Percentiles rank a stretch among this genome's conserved stretches.
Conservation (phyloP, 208 protist genomes). For the Vickermania ingenoplastis region DNA sequence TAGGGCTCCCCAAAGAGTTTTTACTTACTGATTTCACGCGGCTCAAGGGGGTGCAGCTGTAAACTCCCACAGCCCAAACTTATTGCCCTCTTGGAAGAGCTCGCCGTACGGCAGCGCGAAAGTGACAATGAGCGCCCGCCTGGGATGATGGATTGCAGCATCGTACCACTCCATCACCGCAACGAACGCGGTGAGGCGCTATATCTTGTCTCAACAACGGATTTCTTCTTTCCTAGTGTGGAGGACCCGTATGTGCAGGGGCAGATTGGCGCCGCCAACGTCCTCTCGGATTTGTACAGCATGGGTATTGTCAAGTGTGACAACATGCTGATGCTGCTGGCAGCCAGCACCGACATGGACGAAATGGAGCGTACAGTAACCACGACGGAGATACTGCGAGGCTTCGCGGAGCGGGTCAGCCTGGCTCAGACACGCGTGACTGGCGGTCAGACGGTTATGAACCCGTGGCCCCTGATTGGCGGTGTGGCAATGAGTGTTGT, state of each 20-base stretch:
- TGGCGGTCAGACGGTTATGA: conserved; percentile 95
- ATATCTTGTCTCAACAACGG: conserved; percentile 91
- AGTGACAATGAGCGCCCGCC: conserved; percentile 41
- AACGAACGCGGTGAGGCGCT: conserved; percentile 36
- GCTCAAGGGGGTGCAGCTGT: conserved; percentile 90
- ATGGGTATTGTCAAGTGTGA: conserved; percentile 92
- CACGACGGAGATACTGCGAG: conserved; percentile 87
- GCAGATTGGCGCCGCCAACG: conserved; percentile 93
- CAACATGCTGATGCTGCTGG: conserved; percentile 95
- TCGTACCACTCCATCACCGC: conserved; percentile 71
- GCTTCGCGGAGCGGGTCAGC: conserved; percentile 82
- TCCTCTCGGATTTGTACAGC: conserved; percentile 95
- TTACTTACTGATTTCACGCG: conserved; percentile 83
- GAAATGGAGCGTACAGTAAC: conserved; percentile 64
- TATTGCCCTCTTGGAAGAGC: conserved; percentile 65
- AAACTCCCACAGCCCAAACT: conserved; percentile 92
- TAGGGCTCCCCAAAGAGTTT: conserved; percentile 78
- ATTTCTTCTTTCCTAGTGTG: conserved; percentile 96
- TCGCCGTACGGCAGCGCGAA: conserved; percentile 58
- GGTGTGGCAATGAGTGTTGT: conserved; percentile 88
- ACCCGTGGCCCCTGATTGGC: conserved; percentile 93
- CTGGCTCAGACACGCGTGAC: conserved; percentile 81
- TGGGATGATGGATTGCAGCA: conserved; percentile 78
- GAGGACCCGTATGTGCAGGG: conserved; percentile 94
- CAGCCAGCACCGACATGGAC: conserved; percentile 89